Conservation (phyloP, 1,139 yeast species). For the Nakaseomyces uthaithaninus region DNA sequence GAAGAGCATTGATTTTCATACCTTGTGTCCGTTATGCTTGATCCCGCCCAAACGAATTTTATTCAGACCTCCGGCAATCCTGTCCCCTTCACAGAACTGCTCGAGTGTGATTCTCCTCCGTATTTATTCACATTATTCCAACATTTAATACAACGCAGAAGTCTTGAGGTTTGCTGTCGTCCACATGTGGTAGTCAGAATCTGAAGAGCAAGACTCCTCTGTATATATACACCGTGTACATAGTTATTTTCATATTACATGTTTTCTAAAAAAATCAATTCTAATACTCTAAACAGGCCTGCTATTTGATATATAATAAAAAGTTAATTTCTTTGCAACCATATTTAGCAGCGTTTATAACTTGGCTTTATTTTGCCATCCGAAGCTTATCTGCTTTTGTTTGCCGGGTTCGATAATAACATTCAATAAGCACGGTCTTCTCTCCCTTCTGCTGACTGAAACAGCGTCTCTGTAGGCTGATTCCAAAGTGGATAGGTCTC, state of each 20-base stretch:
- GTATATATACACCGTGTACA: conserved; percentile 1
- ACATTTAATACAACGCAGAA: not conserved
- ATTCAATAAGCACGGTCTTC: conserved; percentile 43
- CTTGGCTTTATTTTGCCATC: conserved; percentile 41
- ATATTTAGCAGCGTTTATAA: too few species aligned
- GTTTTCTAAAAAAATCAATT: conserved; percentile 1
- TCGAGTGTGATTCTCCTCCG: not conserved
- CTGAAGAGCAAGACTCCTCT: too few species aligned
- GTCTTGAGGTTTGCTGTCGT: not conserved
- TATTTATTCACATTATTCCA: conserved; percentile 1
- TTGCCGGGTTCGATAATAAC: conserved; percentile 51
- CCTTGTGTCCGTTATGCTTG: not conserved
- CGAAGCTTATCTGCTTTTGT: conserved; percentile 47
- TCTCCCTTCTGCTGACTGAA: conserved; percentile 22
- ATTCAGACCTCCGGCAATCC: not conserved
- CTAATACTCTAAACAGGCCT: too few species aligned
- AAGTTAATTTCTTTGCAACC: too few species aligned
- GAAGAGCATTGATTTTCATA: too few species aligned
- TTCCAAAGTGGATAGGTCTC: conserved; percentile 36
- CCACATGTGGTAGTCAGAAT: not conserved
- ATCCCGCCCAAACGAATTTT: not conserved
- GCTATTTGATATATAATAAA: not conserved
- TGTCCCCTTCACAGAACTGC: too few species aligned
- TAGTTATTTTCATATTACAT: not conserved
- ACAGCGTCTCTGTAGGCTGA: conserved; percentile 38